Evolutionary conservation across 2,329 filamentous ascomycete species (phyloP).

Genomic region (Aspergillus spinulosporus): DNA sequence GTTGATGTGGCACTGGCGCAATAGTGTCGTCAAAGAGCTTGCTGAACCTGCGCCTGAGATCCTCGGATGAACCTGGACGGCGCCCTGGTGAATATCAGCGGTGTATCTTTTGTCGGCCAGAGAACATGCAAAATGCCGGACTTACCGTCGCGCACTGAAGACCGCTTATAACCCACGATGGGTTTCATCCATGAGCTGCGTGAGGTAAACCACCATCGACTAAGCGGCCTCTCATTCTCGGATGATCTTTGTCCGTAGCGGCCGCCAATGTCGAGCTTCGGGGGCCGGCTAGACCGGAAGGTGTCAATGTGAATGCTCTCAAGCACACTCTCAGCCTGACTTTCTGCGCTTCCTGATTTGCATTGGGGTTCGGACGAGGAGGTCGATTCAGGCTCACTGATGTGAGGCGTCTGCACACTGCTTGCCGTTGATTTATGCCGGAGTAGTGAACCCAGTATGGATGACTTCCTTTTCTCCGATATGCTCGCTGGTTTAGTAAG

Average conservation of each 20-base stretch:
- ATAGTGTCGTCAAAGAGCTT: conserved; percentile 36
- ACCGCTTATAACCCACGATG: conserved; percentile 16
- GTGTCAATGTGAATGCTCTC: conserved; percentile 12
- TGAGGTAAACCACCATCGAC: conserved; percentile 18
- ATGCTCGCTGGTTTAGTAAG: conserved; percentile 25
- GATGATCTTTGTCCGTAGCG: background rate
- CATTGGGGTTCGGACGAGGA: conserved; percentile 2
- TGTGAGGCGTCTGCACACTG: conserved; percentile 4
- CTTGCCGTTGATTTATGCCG: conserved; percentile 6
- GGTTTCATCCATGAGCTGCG: conserved; percentile 26
- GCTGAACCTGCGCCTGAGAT: conserved; percentile 36
- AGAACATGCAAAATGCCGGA: background rate
- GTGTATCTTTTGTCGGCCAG: background rate
- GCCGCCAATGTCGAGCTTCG: conserved; percentile 6
- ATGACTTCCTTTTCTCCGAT: conserved; percentile 23
- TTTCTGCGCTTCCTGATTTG: conserved; percentile 2
- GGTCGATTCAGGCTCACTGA: background rate
- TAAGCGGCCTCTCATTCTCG: conserved; percentile 12
- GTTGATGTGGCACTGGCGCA: conserved; percentile 23
- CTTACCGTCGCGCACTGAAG: conserved; percentile 18
- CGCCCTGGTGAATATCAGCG: conserved; percentile 18
- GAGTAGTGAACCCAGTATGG: conserved; percentile 6
- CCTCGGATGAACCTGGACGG: conserved; percentile 33
- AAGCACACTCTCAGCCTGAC: conserved; percentile 3
- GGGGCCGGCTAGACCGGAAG: conserved; percentile 8